Conservation (phyloP, 2,329 filamentous ascomycete species). For the Fulvia fulva region DNA sequence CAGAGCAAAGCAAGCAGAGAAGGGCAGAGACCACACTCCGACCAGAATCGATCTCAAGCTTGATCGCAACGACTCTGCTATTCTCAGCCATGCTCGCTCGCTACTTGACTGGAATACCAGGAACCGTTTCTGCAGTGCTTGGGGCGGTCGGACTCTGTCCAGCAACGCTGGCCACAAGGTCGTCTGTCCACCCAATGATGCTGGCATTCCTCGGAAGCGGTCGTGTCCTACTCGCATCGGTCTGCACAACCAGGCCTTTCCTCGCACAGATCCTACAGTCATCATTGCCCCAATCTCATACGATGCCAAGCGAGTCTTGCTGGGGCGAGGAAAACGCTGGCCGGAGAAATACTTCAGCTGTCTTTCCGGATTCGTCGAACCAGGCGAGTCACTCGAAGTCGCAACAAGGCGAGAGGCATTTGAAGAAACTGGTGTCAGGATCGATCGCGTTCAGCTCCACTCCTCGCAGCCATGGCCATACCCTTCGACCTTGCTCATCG, state of each 20-base stretch:
- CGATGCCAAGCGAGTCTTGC: conserved; percentile 19
- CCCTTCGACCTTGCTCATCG: conserved; percentile 80
- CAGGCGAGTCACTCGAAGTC: conserved; percentile 80
- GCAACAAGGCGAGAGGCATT: conserved; percentile 78
- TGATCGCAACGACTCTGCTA: conserved; percentile 16
- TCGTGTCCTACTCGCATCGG: conserved; percentile 21
- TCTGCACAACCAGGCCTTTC: conserved; percentile 23
- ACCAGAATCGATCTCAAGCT: conserved; percentile 21
- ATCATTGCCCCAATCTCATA: conserved; percentile 22
- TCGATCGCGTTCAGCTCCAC: conserved; percentile 76
- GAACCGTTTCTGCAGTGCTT: conserved; percentile 20
- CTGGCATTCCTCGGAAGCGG: conserved; percentile 15
- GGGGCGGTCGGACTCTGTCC: conserved; percentile 18
- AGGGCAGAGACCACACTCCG: conserved; percentile 13
- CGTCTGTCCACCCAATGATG: conserved; percentile 21
- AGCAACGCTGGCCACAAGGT: conserved; percentile 22
- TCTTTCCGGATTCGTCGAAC: conserved; percentile 68
- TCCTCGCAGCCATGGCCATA: conserved; percentile 86
- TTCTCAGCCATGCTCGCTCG: conserved; percentile 21
- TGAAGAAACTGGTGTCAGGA: conserved; percentile 75
- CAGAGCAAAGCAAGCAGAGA: conserved; percentile 11
- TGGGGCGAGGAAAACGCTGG: conserved; percentile 22
- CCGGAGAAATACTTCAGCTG: conserved; percentile 24
- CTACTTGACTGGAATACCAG: conserved; percentile 21
- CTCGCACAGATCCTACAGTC: conserved; percentile 22